A percentile compares a stretch with the other conserved stretches of the same genome.
Evolutionary conservation across 2,329 filamentous ascomycete genomes (phyloP).

Genomic region (Apiospora sp.): DNA sequence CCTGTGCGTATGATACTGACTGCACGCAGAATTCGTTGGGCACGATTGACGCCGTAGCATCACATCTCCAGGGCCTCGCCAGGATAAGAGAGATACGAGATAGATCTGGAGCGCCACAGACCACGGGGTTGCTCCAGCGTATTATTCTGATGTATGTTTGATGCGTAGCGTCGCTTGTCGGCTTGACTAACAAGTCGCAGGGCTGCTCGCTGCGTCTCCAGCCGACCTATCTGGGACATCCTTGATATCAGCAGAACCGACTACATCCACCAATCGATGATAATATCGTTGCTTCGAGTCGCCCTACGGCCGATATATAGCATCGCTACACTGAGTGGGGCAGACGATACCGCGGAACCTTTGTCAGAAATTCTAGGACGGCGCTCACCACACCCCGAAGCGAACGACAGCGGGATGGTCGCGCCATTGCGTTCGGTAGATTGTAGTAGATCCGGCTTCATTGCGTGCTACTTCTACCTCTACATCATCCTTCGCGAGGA

Average conservation of each 20-base stretch:
- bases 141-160: constrained; percentile 51
- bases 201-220: constrained; percentile 51
- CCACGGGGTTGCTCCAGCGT: constrained; percentile 49
- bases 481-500: constrained; percentile 53
- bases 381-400: constrained; percentile 35
- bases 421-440: constrained; percentile 39
- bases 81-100: constrained; percentile 43
- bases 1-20: constrained; percentile 25
- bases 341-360: constrained; percentile 36
- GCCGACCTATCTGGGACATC: constrained; percentile 47
- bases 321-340: constrained; percentile 38
- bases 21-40: constrained; percentile 50
- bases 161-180: not conserved
- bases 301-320: constrained; percentile 51
- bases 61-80: constrained; percentile 51
- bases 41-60: constrained; percentile 52
- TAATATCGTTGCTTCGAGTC: constrained; percentile 54
- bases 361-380: constrained; percentile 39
- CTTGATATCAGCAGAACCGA: constrained; percentile 48
- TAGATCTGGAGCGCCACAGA: constrained; percentile 38
- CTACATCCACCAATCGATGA: constrained; percentile 53
- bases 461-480: constrained; percentile 56
- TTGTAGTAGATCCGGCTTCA: constrained; percentile 53
- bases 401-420: constrained; percentile 31
- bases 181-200: constrained; percentile 36